Evolutionary conservation across 2,329 filamentous ascomycete genomes (phyloP), one percentile per base, ranked within the genome.

Genomic region (Penicillium janthinellum): DNA sequence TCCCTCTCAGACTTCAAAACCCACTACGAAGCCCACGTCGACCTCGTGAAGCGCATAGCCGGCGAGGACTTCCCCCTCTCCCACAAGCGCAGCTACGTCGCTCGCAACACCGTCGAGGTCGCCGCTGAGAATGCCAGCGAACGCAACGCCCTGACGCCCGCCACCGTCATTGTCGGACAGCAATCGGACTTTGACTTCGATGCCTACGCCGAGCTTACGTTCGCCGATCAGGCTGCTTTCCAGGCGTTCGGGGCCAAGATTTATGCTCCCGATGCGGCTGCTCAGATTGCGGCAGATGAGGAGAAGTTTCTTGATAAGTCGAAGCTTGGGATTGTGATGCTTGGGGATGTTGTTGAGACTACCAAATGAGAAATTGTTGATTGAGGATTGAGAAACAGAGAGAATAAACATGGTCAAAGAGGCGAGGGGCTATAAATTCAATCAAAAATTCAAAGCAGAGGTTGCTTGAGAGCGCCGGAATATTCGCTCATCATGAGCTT

Each of bases 161-260:
- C 64, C 12, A 56, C 56, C 3, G 57, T 67, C 10, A 17, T 67
- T 28, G 58, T 56, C 2, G 66, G 66, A n/a, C 54, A 64, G 35
- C 66, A 66, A 47, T 45, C 59, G 1, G 63, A 67, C 34, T 66
- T 66, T 48, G 62, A 64, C 35, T 68, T 64, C 45, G 67, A 70
- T 45, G 62, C 63, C 10, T 60, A 61, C 25, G 63, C 63, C 1
- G 64, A 67, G 22, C 42, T 70, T 11, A 65, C 56, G 1, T 70
- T 67, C 54, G 62, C 53, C 11, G 63, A 68, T 14, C 60, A 65
- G 35, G 56, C 55, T 41, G 56, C 64, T 5, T 60, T 67, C 15
- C 49, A 62, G n/a, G 58, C 56, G 7, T 68, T 66, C 25, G 42
- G 45, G 25, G 62, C 63, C 0, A 67, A 63, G 37, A 20, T 65